These are phyloP conservation scores for Thuidium tamariscinum DNA, from an alignment of 225 moss, liverwort and hornwort species.

Conservation along the genomic window DNA sequence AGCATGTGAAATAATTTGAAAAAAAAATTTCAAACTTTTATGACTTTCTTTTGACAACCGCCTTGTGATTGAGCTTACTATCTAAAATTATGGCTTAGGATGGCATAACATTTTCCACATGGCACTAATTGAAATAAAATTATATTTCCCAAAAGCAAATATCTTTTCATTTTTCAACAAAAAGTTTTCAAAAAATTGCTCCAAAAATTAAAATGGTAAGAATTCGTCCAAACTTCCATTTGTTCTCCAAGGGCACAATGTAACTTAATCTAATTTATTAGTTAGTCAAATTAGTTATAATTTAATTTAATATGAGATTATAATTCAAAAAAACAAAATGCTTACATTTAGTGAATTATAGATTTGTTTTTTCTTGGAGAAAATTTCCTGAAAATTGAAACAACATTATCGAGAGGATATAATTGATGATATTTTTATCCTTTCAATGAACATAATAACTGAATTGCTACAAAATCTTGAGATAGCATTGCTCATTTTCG, in stretches of 20 bases:
- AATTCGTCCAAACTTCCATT: neutral
- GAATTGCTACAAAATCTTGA: neutral
- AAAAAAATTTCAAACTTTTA: neutral
- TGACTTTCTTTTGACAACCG: accelerated
- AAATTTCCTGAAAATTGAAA: no score
- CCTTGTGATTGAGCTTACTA: no score
- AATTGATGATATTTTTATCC: neutral
- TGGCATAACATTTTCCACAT: neutral
- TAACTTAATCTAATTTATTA: no score
- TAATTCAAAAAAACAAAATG: neutral
- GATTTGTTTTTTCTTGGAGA: neutral
- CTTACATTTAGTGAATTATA: neutral
- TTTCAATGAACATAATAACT: neutral
- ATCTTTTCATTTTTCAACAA: no score
- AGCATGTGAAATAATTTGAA: neutral
- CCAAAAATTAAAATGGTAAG: neutral
- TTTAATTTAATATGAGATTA: neutral
- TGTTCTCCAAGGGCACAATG: neutral
- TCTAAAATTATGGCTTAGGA: neutral
- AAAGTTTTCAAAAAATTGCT: neutral
- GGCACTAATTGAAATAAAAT: neutral
- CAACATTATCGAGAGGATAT: neutral
- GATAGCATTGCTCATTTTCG: neutral
- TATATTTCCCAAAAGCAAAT: accelerated
- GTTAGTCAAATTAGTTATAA: neutral